Percentiles rank a stretch among this genome's conserved stretches.
Evolutionary conservation across 1,139 yeast genomes (phyloP).

Genomic region (Candida sojae): DNA sequence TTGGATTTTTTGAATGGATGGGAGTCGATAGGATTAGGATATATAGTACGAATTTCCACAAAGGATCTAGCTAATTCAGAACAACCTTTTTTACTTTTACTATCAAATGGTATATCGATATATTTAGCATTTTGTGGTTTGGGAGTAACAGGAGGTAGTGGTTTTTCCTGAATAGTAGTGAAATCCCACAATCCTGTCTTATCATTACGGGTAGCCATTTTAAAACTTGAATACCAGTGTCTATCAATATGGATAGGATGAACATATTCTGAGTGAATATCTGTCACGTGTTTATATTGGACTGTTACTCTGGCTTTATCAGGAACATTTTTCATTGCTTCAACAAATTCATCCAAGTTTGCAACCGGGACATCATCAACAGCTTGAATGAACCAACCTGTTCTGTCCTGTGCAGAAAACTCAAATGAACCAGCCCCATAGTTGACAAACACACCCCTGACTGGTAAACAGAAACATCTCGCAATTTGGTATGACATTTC

Average conservation of each 20-base stretch:
- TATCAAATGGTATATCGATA: slow-evolving; percentile 66
- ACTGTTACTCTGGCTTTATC: slow-evolving; percentile 74
- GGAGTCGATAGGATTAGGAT: slow-evolving; percentile 77
- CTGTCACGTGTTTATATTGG: slow-evolving; percentile 76
- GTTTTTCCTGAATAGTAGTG: slow-evolving; percentile 60
- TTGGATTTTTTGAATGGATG: slow-evolving; percentile 61
- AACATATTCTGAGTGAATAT: slow-evolving; percentile 71
- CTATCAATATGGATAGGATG: slow-evolving; percentile 73
- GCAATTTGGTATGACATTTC: slow-evolving; percentile 88
- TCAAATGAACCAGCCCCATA: slow-evolving; percentile 80
- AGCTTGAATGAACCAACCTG: slow-evolving; percentile 74
- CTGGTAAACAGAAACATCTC: slow-evolving; percentile 79
- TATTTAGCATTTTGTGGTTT: slow-evolving; percentile 67
- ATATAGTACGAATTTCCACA: slow-evolving; percentile 64
- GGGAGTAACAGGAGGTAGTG: slow-evolving; percentile 50
- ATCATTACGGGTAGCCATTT: slow-evolving; percentile 77
- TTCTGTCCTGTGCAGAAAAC: slow-evolving; percentile 57
- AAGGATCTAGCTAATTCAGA: slow-evolving; percentile 54
- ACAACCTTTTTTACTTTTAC: slow-evolving; percentile 46
- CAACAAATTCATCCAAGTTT: slow-evolving; percentile 70
- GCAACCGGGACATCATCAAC: slow-evolving; percentile 76
- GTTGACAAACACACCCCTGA: slow-evolving; percentile 78
- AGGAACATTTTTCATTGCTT: slow-evolving; percentile 76
- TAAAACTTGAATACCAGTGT: slow-evolving; percentile 79
- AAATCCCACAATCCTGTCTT: slow-evolving; percentile 88